phyloP scores from a whole-genome alignment of 2,329 filamentous ascomycete genomes.

The Incumbomyces delicatus region DNA sequence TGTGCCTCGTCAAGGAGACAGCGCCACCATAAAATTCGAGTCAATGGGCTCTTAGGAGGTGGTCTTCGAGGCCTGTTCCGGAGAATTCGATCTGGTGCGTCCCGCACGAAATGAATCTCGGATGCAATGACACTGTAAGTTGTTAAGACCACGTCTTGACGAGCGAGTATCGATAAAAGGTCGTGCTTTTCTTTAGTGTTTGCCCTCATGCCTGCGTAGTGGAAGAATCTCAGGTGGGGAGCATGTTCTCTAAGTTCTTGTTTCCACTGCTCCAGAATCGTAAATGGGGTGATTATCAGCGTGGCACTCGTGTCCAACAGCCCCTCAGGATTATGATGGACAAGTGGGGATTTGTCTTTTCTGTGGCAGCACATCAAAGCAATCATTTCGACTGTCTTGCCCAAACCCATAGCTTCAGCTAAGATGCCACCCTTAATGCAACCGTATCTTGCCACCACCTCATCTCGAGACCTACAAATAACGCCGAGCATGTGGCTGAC shows the following conservation, averaged over 20 bases:
- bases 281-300: slow-evolving; percentile 52
- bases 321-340: slow-evolving; percentile 16
- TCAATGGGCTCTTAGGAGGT: slow-evolving; percentile 62
- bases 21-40: slow-evolving; percentile 80
- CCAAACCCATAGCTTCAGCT: slow-evolving; percentile 43
- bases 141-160: slow-evolving; percentile 49
- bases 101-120: slow-evolving; percentile 68
- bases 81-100: slow-evolving; percentile 61
- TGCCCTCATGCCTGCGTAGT: slow-evolving; percentile 45
- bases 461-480: slow-evolving; percentile 28
- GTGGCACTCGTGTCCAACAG: slow-evolving; percentile 43
- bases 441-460: slow-evolving; percentile 24
- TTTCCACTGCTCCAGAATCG: slow-evolving; percentile 55
- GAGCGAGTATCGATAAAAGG: slow-evolving; percentile 37
- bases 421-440: slow-evolving; percentile 35
- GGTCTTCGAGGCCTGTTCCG: slow-evolving; percentile 55
- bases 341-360: background rate
- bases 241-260: slow-evolving; percentile 50
- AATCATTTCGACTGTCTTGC: slow-evolving; percentile 42
- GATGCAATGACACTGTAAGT: slow-evolving; percentile 61
- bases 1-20: slow-evolving; percentile 64
- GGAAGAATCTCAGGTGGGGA: slow-evolving; percentile 44
- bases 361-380: slow-evolving; percentile 34
- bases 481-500: slow-evolving; percentile 34
- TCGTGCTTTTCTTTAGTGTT: slow-evolving; percentile 27